Evolutionary conservation across 768 basidiomycete species (phyloP).

Genomic region (Hysterangium stoloniferum): DNA sequence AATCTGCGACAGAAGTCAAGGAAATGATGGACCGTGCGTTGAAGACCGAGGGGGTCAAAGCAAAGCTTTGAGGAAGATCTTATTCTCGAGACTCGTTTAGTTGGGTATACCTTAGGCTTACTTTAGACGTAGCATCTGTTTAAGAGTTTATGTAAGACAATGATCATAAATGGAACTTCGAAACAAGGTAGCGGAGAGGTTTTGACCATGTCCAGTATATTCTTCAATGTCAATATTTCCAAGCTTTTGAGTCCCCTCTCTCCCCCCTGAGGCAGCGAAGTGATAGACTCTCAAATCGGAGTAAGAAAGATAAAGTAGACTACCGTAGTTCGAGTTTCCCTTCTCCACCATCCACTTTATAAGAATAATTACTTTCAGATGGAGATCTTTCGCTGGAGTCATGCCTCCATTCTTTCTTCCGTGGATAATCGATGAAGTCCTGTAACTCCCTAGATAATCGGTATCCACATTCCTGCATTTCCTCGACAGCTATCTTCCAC

Average conservation of each 20-base stretch:
- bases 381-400: background rate
- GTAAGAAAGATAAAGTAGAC: background rate
- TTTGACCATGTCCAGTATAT: no score
- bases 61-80: no score
- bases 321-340: no score
- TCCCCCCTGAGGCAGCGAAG: background rate
- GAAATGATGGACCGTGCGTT: conserved; percentile 65
- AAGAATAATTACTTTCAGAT: background rate
- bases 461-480: conserved; percentile 62
- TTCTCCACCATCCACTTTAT: no score
- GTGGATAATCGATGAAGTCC: conserved; percentile 26
- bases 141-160: no score
- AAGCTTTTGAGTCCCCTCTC: background rate
- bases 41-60: conserved; percentile 28
- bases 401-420: conserved; percentile 10
- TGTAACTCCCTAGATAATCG: conserved; percentile 24
- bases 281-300: background rate
- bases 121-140: no score
- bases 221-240: no score
- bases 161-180: no score
- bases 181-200: no score
- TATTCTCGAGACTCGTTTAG: no score
- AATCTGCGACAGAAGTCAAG: conserved; percentile 73
- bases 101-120: no score
- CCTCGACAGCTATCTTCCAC: conserved; percentile 55